Base-by-base conservation (phyloP, 1,139 yeast species). In the Zygosaccharomyces pseudobailii region DNA sequence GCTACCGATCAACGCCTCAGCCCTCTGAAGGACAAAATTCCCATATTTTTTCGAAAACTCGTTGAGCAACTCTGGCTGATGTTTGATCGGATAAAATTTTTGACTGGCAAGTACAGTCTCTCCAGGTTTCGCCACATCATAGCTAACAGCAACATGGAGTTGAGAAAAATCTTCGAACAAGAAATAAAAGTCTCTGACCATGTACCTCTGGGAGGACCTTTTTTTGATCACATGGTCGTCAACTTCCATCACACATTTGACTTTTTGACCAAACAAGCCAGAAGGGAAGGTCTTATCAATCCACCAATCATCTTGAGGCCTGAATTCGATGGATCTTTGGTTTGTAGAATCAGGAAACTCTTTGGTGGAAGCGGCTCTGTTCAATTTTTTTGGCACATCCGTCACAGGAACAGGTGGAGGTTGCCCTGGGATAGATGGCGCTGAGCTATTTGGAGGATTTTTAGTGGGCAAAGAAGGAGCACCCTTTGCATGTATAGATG, bases 111-210 rank as follows among this genome's bases (percentile, higher is more conserved):
- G 68, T 4, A 80, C 72, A 0, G 87, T 71, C 4, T 74, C 67
- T 20, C 76, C 62, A 1, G 95, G 89, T 50, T 80, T 78, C 23
- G 71, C 70, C 19, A 65, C 58, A 43, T 82, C 82, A 59, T 72
- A 87, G 39, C 76, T 74, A 6, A 80, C 70, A 3, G 70, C 61
- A 4, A 73, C 52, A 53, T 80, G 81, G 17, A 84, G 71, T 59
- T 85, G 90, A 1, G 92, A 78, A 55, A 84, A 80, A 62, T 87
- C 95, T 52, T 78, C 80, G 62, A 82, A 85, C 40, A 89, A 67
- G 19, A 89, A 73, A 63, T 87, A 88, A 56, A 84, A 82, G 54
- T 86, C 92, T 49, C 84, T 74, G 51, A 78, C 74, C 6, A 73
- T 68, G 43, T 81, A 67, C 5, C 58, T 59, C 38, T 77, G 70